Evolutionary conservation across 208 protist genomes (phyloP), one percentile per base, ranked within the genome.

Genomic region (Kentomonas sorsogonicus): DNA sequence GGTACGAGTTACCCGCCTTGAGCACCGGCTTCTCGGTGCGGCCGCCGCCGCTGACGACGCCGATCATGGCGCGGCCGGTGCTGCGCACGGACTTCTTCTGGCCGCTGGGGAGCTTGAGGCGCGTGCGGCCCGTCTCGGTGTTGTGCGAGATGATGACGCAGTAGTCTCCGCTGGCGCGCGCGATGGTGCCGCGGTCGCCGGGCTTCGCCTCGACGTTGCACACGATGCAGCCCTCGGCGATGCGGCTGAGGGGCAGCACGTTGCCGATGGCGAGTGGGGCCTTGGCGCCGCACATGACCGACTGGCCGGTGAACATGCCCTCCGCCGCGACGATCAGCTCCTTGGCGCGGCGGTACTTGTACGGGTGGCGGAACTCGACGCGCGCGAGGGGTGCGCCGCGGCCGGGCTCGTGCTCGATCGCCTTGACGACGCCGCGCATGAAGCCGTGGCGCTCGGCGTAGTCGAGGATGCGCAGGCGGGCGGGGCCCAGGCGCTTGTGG

Each of bases 1-100:
- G 91, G 91, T 97, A 98, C 31, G 95, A 92, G 72, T 83, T 83
- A 83, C 98, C 98, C 65, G 98, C 98, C 88, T 99, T 99, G 29
- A 99, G 86, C 25, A 99, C 84, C 25, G 98, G 98, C 96, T 99
- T 99, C 69, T 99, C 98, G 70, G 97, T 98, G 79, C 98, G 94
- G 50, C 98, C 98, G 85, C 98, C 98, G 67, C 98, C 98, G 60
- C 97, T 95, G 69, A 99, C 89, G 60, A 99, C 94, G 71, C 98
- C 98, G 51, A 99, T 86, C 72, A 96, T 99, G 51, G 98, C 98
- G 64, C 98, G 88, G 83, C 85, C 88, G 13, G 53, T 71, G 43
- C 84, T 96, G 46, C 82, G 70, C 48, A 99, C 68, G 46, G 91
- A 88, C 87, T 99, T 99, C 87, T 99, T 99, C 75, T 91, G 56